These are phyloP conservation scores for Peterozyma toletana DNA, from an alignment of 805 yeast species.

Conservation along the genomic window DNA sequence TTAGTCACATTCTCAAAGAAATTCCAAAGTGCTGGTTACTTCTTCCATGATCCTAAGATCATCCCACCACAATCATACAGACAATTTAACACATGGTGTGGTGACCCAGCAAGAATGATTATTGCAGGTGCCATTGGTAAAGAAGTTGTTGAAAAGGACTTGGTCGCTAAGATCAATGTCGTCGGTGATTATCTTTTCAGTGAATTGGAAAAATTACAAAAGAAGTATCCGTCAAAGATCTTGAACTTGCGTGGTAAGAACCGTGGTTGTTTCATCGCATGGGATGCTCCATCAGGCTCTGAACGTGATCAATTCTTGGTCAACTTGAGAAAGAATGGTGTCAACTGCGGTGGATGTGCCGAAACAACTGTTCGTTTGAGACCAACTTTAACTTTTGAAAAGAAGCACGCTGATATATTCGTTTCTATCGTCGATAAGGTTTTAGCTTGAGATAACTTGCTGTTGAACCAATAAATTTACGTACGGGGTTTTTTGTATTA, in stretches of 20 bases:
- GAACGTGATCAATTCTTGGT: slow-evolving; percentile 40
- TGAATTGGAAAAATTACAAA: slow-evolving; percentile 30
- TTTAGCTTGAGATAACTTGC: slow-evolving; percentile 10
- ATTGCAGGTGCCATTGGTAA: slow-evolving; percentile 54
- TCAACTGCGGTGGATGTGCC: slow-evolving; percentile 67
- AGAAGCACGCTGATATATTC: slow-evolving; percentile 54
- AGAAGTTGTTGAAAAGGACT: slow-evolving; percentile 41
- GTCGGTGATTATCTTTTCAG: slow-evolving; percentile 49
- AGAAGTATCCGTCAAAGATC: slow-evolving; percentile 32
- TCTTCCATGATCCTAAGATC: slow-evolving; percentile 50
- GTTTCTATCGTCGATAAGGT: slow-evolving; percentile 30
- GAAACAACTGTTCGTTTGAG: slow-evolving; percentile 52
- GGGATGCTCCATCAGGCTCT: slow-evolving; percentile 40
- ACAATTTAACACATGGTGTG: slow-evolving; percentile 77
- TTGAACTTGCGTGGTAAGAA: slow-evolving; percentile 53
- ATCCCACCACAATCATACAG: slow-evolving; percentile 57
- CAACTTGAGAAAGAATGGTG: slow-evolving; percentile 41
- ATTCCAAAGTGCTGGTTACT: slow-evolving; percentile 70
- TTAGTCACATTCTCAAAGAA: slow-evolving; percentile 67
- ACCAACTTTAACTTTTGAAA: slow-evolving; percentile 57
- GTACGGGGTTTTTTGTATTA: too few species aligned
- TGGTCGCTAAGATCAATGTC: slow-evolving; percentile 38
- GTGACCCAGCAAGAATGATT: slow-evolving; percentile 64
- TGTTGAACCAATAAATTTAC: too few species aligned
- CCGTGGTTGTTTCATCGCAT: slow-evolving; percentile 62